Evolutionary conservation across 2,329 filamentous ascomycete species (phyloP), one percentile per base, ranked within the genome.

Genomic region (Fusarium sp.): DNA sequence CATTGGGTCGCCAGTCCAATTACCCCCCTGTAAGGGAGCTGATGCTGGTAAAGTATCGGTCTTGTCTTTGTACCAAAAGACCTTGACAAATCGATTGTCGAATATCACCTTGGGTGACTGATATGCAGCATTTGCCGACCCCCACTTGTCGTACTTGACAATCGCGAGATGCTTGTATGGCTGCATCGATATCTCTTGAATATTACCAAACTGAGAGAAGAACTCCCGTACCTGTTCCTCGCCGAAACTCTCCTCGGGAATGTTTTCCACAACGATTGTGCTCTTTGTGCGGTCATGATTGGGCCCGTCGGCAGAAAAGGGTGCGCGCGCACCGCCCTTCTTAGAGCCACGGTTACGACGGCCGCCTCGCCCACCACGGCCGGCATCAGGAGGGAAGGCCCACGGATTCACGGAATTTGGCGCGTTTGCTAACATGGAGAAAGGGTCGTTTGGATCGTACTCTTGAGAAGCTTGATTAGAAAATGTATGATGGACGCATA

Each of bases 31-130:
- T n/a, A 32, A 67, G 30, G 52, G 71, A 65, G 58, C 55, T 3
- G 76, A 74, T 14, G 77, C 61, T 4, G 72, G 73, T 40, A 69
- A 15, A 6, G 45, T 49, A 19, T 83, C 79, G 17, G 79, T 77
- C 24, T 85, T 83, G 7, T 86, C 84, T 69, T 88, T 90, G 74
- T 88, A 85, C 92, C 92, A 95, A 72, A 90, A 94, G 0, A 95
- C 90, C 72, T 93, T 94, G 47, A 96, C 92, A 70, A 96, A 96
- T 12, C 92, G 85, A 70, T 95, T 96, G 72, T 94, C 91, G 73
- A 95, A 96, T 43, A 96, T 89, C 45, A 89, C 89, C 73, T 93
- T 93, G 0, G 92, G 92, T 10, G 90, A 94, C 45, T 85, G 85
- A 75, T 92, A 93, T 3, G 92, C 92, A 17, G 86, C 85, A 60